Conservation (phyloP, 2,329 filamentous ascomycete species). For the Mollisia scopiformis region DNA sequence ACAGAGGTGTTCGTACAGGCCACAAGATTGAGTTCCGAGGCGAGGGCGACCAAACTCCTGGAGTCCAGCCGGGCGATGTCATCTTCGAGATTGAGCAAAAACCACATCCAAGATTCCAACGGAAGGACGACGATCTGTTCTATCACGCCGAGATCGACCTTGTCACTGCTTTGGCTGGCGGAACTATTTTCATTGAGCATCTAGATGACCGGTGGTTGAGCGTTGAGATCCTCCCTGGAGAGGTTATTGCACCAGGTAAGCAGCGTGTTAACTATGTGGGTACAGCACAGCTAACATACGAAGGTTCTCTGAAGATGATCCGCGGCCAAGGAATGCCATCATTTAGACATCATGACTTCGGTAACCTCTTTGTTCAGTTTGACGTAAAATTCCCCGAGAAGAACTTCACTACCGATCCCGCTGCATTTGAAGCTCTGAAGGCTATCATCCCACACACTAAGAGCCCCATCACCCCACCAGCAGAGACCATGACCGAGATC, state of each 20-base stretch:
- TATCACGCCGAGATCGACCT: conserved; percentile 96
- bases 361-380: conserved; percentile 97
- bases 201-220: conserved; percentile 96
- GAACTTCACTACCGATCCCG: conserved; percentile 66
- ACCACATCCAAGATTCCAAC: conserved; percentile 92
- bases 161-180: conserved; percentile 90
- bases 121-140: conserved; percentile 94
- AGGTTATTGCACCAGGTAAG: conserved; percentile 91
- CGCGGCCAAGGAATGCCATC: conserved; percentile 98
- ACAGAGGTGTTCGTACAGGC: conserved; percentile 89
- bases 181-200: conserved; percentile 90
- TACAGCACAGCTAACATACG: conserved; percentile 30
- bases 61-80: conserved; percentile 91
- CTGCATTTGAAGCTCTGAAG: conserved; percentile 79
- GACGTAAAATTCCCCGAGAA: conserved; percentile 94
- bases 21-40: conserved; percentile 97
- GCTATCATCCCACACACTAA: conserved; percentile 78
- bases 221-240: conserved; percentile 89
- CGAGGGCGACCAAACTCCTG: conserved; percentile 94
- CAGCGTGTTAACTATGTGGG: background rate
- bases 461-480: conserved; percentile 64
- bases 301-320: conserved; percentile 90
- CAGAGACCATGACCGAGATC: conserved; percentile 89
- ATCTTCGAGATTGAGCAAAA: conserved; percentile 99
- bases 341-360: conserved; percentile 89